Evolutionary conservation across 805 yeast genomes (phyloP), one percentile per base, ranked within the genome.

Genomic region (Spathaspora boniae): DNA sequence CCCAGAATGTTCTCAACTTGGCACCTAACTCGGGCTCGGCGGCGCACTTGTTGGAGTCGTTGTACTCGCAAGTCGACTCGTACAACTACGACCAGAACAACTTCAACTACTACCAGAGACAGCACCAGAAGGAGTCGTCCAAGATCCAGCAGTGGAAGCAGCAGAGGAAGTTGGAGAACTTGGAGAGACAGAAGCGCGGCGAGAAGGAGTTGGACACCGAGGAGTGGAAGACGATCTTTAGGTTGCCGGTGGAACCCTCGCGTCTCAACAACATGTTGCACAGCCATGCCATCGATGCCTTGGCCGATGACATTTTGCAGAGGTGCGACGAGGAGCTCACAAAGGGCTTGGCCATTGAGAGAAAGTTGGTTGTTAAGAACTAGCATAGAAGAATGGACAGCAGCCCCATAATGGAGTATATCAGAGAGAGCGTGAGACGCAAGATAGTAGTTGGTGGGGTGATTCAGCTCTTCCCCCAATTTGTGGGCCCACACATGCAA

Each of bases 71-170:
- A 34, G 72, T 85, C 26, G 93, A 85, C 58, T 79, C 82, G 32
- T 79, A 77, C 65, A 81, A 80, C 64, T 80, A 80, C 56, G 88
- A 82, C 55, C 85, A 82, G 56, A 80, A 82, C 47, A 84, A 80
- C 62, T 80, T 82, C 70, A 82, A 83, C 68, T 84, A 81, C 62
- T 83, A 76, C 67, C 93, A 84, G 64, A 78, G 94, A 66, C 81
- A 77, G 49, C 68, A 77, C 41, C 74, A 79, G 31, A 74, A 87
- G 55, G 94, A 85, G 55, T 66, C 72, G 56, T 61, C 78, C 41
- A 83, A 81, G 65, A 72, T 85, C 45, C 68, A 70, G 44, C 86
- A 80, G 54, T 85, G 91, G 89, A 80, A 81, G 54, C 78, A 74
- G 51, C 78, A 76, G 58, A 68, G 84, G 54, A 74, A 74, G 58